Base-by-base conservation (phyloP, 1,139 yeast genomes). In the Yamadazyma dushanensis region DNA sequence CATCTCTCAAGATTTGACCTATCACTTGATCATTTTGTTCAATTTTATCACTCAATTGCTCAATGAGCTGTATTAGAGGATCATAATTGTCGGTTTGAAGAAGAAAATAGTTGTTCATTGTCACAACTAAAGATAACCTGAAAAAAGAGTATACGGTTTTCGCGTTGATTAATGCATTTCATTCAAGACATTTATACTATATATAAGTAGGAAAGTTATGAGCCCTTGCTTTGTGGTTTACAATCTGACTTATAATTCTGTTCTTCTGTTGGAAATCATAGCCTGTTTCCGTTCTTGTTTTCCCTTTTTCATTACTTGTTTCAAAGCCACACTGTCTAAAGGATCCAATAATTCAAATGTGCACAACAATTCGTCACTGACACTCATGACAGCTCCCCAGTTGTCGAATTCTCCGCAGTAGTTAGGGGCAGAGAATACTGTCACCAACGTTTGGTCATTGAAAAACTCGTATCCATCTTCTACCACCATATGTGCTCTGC, bases 331-430 rank as follows among this genome's bases (percentile, higher is more conserved):
- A 36, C 95, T 81, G 61, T 92, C 98, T 53, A 92, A 71, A 7
- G 98, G 98, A 62, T 92, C 96, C 42, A 92, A 69, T 44, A 92
- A 73, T 60, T 92, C 97, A 62, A 92, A 92, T 40, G 92, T 83
- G 60, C 97, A 92, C 43, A 92, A 67, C 45, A 92, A 69, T 50
- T 89, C 97, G 49, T 92, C 97, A 47, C 87, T 80, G 13, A 92
- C 97, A 51, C 95, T 81, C 98, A 92, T 92, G 2, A 92, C 97
- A 0, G 97, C 97, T 16, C 97, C 98, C 97, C 97, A 92, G 56
- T 92, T 92, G 59, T 92, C 97, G 54, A 92, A 92, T 60, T 92
- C 98, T 26, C 98, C 97, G 64, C 98, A 92, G 57, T 92, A 92
- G 61, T 92, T 92, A 2, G 98, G 97, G 1, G 98, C 98, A 38